phyloP scores from a whole-genome alignment of 805 yeast genomes.

The Sugiyamaella smithiae region DNA sequence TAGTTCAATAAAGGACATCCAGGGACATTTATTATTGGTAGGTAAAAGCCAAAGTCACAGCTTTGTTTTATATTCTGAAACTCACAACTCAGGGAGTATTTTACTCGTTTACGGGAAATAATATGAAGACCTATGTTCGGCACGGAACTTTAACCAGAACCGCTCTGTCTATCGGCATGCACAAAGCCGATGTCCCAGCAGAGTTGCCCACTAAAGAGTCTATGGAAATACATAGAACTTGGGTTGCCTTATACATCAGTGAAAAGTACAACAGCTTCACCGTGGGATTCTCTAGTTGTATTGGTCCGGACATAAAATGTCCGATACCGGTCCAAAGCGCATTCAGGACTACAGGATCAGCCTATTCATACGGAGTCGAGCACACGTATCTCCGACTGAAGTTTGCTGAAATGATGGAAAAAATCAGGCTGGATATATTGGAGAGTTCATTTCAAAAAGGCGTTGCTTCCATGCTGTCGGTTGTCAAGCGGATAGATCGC shows the following conservation, averaged over 20 bases:
- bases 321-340: neutral
- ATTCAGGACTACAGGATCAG: neutral
- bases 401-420: slow-evolving; percentile 7
- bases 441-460: slow-evolving; percentile 1
- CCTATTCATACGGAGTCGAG: slow-evolving; percentile 1
- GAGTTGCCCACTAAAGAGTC: neutral
- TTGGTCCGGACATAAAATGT: slow-evolving; percentile 5
- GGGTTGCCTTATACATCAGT: slow-evolving; percentile 7
- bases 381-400: slow-evolving; percentile 8
- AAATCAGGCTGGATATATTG: slow-evolving; percentile 3
- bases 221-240: slow-evolving; percentile 6
- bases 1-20: neutral
- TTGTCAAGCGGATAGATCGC: slow-evolving; percentile 1
- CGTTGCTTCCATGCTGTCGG: slow-evolving; percentile 7
- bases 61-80: too few relatives aligned
- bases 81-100: neutral
- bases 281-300: slow-evolving; percentile 12
- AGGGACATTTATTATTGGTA: neutral
- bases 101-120: neutral
- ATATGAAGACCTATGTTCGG: slow-evolving; percentile 3
- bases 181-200: neutral
- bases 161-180: slow-evolving; percentile 13
- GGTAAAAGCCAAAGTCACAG: neutral
- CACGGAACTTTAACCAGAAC: slow-evolving; percentile 11
- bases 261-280: slow-evolving; percentile 14